These are phyloP conservation scores for Bertia moriformis DNA, from an alignment of 2,329 filamentous ascomycete genomes.

Conservation along the genomic window DNA sequence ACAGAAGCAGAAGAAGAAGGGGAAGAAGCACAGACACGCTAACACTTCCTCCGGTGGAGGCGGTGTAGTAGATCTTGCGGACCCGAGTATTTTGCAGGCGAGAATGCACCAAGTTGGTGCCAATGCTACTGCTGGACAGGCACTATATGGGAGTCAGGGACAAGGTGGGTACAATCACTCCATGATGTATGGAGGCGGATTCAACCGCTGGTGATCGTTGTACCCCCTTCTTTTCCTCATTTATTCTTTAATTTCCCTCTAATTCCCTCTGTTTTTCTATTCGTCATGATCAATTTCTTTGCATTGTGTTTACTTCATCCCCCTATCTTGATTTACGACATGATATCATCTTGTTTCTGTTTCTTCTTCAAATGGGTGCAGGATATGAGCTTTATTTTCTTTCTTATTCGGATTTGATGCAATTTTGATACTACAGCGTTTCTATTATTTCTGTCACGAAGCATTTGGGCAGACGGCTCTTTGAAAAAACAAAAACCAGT, in stretches of 20 bases:
- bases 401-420: constrained; percentile 4
- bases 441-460: constrained; percentile 11
- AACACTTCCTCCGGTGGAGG: constrained; percentile 99
- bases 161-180: constrained; percentile 1
- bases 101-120: constrained; percentile 74
- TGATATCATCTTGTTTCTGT: constrained; percentile 12
- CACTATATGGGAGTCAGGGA: constrained; percentile 1
- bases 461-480: constrained; percentile 17
- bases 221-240: too few species aligned
- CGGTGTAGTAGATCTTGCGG: constrained; percentile 99
- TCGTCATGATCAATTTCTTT: neutral
- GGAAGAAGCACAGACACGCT: constrained; percentile 99
- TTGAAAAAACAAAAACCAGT: constrained; percentile 8
- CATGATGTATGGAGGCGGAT: neutral
- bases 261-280: neutral
- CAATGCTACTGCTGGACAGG: constrained; percentile 30
- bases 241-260: neutral
- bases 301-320: too few species aligned
- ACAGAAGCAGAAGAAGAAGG: constrained; percentile 97
- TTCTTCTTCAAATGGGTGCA: constrained; percentile 8
- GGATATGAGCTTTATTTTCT: constrained; percentile 8
- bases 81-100: constrained; percentile 98
- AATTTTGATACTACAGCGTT: too few species aligned
- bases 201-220: constrained; percentile 1
- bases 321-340: constrained; percentile 11